A percentile compares a stretch with the other conserved stretches of the same genome.
Conservation (phyloP, 495 filamentous ascomycete species). For the Trichocladium antarcticum region DNA sequence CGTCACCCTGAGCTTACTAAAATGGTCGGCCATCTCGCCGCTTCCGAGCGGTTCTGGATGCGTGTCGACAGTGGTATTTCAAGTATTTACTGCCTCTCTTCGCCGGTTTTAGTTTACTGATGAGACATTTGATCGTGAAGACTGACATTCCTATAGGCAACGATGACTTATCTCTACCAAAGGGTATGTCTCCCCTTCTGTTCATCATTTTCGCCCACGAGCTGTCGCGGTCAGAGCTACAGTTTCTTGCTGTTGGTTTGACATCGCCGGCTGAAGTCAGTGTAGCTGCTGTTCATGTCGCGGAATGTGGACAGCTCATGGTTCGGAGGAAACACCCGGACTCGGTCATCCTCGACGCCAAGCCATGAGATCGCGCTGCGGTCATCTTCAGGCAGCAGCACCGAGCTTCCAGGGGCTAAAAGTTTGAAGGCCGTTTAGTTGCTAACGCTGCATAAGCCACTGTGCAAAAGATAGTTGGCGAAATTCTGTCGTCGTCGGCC, state of each 20-base stretch:
- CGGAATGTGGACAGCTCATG: neutral
- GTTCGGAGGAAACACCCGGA: neutral
- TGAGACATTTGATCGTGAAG: neutral
- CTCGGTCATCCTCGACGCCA: neutral
- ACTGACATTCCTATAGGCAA: conserved; percentile 46
- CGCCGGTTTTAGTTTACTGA: neutral
- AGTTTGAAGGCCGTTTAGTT: neutral
- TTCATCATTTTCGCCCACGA: neutral
- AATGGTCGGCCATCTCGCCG: neutral
- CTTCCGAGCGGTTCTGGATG: conserved; percentile 4
- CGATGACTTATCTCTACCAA: conserved; percentile 90
- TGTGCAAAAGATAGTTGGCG: conserved; percentile 92
- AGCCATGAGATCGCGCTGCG: neutral
- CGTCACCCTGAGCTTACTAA: neutral
- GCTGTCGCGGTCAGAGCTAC: neutral
- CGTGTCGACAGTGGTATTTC: neutral
- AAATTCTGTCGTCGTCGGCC: conserved; percentile 68
- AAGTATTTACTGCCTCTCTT: neutral
- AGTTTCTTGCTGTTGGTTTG: neutral
- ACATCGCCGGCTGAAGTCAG: neutral
- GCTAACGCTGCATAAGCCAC: conserved; percentile 51
- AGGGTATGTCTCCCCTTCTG: conserved; percentile 46
- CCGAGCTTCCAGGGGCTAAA: neutral
- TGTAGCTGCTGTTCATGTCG: neutral
- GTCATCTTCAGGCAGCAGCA: neutral